Conservation (phyloP, 2,329 filamentous ascomycete species). For the Fusarium continuum region DNA sequence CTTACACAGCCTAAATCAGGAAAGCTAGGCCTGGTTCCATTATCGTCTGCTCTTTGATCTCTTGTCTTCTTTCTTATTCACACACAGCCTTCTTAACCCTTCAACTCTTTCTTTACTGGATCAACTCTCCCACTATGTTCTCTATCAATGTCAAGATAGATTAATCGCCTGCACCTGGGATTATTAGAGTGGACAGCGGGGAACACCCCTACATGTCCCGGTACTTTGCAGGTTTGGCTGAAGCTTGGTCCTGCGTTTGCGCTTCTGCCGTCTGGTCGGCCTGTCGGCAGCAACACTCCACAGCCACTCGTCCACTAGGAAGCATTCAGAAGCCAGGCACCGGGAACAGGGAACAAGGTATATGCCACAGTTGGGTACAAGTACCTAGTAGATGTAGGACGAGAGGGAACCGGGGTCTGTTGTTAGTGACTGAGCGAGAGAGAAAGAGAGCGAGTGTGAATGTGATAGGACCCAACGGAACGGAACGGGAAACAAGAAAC, state of each 20-base stretch:
- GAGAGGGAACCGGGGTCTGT: conserved; percentile 17
- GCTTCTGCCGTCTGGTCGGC: conserved; percentile 16
- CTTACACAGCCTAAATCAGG: conserved; percentile 26
- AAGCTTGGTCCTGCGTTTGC: conserved; percentile 43
- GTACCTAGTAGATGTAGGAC: conserved; percentile 16
- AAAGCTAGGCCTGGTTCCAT: conserved; percentile 34
- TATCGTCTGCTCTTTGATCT: conserved; percentile 37
- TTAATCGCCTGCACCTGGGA: conserved; percentile 13
- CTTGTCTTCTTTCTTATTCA: conserved; percentile 4
- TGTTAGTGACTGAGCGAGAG: conserved; percentile 1
- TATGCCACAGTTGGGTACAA: conserved; percentile 7
- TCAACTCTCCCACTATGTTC: conserved; percentile 25
- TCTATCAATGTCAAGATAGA: conserved; percentile 14
- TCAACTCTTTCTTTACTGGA: neutral
- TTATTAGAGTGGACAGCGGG: conserved; percentile 15
- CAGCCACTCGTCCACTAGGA: conserved; percentile 21
- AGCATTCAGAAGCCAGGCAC: conserved; percentile 8
- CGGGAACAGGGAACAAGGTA: conserved; percentile 19
- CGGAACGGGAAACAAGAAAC: conserved; percentile 18
- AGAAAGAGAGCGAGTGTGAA: conserved; percentile 3
- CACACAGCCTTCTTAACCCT: neutral
- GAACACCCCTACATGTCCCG: conserved; percentile 42
- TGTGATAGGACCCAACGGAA: conserved; percentile 24
- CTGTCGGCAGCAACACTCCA: conserved; percentile 23
- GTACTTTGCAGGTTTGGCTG: conserved; percentile 32